phyloP scores from a whole-genome alignment of 495 filamentous ascomycete genomes.

The Daldinia loculata region DNA sequence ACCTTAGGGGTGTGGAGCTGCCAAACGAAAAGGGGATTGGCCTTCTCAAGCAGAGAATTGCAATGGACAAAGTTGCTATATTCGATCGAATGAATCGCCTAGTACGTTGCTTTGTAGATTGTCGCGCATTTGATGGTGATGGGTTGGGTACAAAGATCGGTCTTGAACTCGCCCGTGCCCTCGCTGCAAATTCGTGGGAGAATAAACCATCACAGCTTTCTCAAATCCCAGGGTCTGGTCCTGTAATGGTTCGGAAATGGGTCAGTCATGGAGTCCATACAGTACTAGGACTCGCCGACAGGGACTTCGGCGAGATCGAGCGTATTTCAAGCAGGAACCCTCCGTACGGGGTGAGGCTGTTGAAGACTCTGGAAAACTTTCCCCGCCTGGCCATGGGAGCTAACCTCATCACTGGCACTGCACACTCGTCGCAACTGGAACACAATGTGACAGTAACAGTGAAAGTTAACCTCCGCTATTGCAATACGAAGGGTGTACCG shows the following conservation, averaged over 20 bases:
- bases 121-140: constrained; percentile 73
- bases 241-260: constrained; percentile 79
- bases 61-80: constrained; percentile 73
- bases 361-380: constrained; percentile 72
- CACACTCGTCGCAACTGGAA: constrained; percentile 47
- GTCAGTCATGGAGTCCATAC: constrained; percentile 73
- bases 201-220: constrained; percentile 83
- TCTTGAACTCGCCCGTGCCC: constrained; percentile 79
- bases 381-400: constrained; percentile 72
- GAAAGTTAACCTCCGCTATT: constrained; percentile 73
- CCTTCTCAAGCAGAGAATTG: constrained; percentile 68
- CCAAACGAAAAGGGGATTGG: constrained; percentile 68
- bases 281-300: constrained; percentile 73
- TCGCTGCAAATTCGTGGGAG: constrained; percentile 87
- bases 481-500: constrained; percentile 70
- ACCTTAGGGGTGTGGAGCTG: constrained; percentile 79
- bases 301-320: constrained; percentile 77
- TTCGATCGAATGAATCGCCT: constrained; percentile 79
- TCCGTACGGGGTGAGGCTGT: constrained; percentile 78
- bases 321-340: constrained; percentile 78
- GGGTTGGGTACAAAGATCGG: constrained; percentile 72
- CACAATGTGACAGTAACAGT: constrained; percentile 65
- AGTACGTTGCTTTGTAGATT: constrained; percentile 87
- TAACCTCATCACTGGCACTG: constrained; percentile 40
- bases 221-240: constrained; percentile 84